Conservation (phyloP, 768 basidiomycete genomes). For the Jaapia argillacea region DNA sequence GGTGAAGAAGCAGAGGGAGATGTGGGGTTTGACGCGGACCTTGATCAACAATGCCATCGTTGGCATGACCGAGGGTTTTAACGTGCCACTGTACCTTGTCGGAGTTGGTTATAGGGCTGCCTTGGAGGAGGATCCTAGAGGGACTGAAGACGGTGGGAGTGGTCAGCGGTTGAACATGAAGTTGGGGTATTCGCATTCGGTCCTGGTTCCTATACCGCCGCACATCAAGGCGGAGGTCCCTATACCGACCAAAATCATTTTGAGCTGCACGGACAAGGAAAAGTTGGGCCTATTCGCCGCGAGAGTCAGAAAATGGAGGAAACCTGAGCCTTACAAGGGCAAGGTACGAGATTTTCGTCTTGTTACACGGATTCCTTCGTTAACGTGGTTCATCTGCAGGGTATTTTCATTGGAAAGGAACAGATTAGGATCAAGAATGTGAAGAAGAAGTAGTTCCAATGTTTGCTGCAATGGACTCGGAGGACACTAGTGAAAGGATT, state of each 20-base stretch:
- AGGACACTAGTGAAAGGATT: no score
- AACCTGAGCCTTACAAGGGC: slow-evolving; percentile 96
- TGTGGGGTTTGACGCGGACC: slow-evolving; percentile 94
- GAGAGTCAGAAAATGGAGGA: slow-evolving; percentile 70
- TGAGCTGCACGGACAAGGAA: slow-evolving; percentile 85
- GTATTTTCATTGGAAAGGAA: slow-evolving; percentile 58
- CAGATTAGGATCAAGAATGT: slow-evolving; percentile 84
- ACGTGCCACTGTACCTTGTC: slow-evolving; percentile 76
- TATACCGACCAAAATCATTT: slow-evolving; percentile 70
- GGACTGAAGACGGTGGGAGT: slow-evolving; percentile 41
- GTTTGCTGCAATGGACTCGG: no score
- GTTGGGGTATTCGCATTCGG: slow-evolving; percentile 85
- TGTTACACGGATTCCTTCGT: neutral
- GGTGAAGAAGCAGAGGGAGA: slow-evolving; percentile 69
- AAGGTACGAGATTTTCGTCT: slow-evolving; percentile 53
- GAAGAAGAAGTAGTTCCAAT: slow-evolving; percentile 96
- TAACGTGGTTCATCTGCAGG: slow-evolving; percentile 1
- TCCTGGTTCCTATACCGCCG: slow-evolving; percentile 72
- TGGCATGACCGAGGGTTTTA: slow-evolving; percentile 86
- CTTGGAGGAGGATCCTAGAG: slow-evolving; percentile 73
- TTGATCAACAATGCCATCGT: slow-evolving; percentile 82
- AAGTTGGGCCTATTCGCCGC: slow-evolving; percentile 82
- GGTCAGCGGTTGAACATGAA: slow-evolving; percentile 80
- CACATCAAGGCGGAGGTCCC: slow-evolving; percentile 78
- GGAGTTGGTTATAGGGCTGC: slow-evolving; percentile 91